Conservation (phyloP, 345 rosid genomes). For the Moricandia arvensis region DNA sequence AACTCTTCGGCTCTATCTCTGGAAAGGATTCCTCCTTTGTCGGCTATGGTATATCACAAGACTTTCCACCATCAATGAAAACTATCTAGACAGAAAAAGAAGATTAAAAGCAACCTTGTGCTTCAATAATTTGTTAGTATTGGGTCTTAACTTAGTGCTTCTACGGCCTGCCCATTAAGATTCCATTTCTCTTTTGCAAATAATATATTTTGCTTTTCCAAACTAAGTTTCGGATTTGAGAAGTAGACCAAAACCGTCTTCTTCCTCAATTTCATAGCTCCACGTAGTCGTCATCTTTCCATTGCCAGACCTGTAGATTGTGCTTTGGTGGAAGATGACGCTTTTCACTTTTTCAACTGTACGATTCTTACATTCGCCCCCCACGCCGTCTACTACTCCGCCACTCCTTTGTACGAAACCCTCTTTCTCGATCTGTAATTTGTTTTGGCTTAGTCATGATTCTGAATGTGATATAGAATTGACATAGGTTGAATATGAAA, state of each 20-base stretch:
- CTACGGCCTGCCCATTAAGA: background rate
- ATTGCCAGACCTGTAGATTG: constrained; percentile 10
- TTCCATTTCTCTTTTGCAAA: background rate
- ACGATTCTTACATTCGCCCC: constrained; percentile 97
- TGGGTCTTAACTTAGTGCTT: background rate
- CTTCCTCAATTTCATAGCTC: background rate
- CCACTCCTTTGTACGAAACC: constrained; percentile 51
- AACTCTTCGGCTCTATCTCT: too few relatives aligned
- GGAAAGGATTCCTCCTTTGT: too few relatives aligned
- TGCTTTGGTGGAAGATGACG: constrained; percentile 52
- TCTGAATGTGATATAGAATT: too few relatives aligned
- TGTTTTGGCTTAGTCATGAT: background rate
- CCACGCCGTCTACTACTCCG: constrained; percentile 98
- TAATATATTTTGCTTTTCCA: background rate
- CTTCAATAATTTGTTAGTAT: background rate
- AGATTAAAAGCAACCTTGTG: too few relatives aligned
- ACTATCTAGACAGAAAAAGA: too few relatives aligned
- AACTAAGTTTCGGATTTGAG: background rate
- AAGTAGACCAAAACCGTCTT: background rate
- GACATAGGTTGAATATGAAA: too few relatives aligned
- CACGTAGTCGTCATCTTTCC: constrained; percentile 2
- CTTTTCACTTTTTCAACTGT: constrained; percentile 94
- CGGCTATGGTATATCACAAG: too few relatives aligned
- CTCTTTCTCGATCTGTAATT: constrained; percentile 9
- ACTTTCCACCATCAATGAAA: too few relatives aligned